Conservation (phyloP, 2,329 filamentous ascomycete species). For the Kalmusia sp. region DNA sequence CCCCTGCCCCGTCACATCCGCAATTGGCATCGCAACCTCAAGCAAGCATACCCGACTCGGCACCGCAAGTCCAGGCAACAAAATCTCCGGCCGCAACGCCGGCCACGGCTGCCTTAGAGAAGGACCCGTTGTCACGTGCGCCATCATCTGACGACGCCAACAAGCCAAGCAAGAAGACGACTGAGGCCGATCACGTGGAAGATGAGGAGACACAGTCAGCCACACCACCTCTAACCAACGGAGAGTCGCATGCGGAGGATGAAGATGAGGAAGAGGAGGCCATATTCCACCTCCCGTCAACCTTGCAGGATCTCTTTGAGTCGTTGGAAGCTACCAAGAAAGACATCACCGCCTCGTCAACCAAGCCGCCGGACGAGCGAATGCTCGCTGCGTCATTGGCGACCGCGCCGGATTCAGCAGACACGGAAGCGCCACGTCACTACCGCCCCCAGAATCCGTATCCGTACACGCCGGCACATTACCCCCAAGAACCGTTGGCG, state of each 20-base stretch:
- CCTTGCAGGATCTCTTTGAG: constrained; percentile 87
- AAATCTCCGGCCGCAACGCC: constrained; percentile 61
- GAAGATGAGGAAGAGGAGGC: constrained; percentile 73
- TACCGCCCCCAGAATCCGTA: constrained; percentile 86
- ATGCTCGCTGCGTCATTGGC: constrained; percentile 79
- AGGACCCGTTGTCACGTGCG: constrained; percentile 41
- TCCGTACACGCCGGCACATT: constrained; percentile 76
- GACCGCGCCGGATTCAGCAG: constrained; percentile 75
- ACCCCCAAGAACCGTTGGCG: constrained; percentile 88
- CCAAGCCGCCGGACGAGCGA: constrained; percentile 70
- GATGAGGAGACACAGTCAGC: constrained; percentile 45
- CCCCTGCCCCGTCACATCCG: constrained; percentile 52
- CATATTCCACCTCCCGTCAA: constrained; percentile 89
- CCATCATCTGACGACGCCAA: constrained; percentile 39
- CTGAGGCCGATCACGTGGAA: constrained; percentile 38
- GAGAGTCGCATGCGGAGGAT: constrained; percentile 60
- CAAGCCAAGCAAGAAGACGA: constrained; percentile 32
- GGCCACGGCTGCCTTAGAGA: constrained; percentile 56
- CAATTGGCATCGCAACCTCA: constrained; percentile 49
- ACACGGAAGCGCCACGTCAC: constrained; percentile 81
- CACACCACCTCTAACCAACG: constrained; percentile 56
- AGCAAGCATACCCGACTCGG: constrained; percentile 45
- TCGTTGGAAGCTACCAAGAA: constrained; percentile 86
- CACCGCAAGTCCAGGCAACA: constrained; percentile 47
- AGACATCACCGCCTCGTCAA: constrained; percentile 65